phyloP scores from a whole-genome alignment of 768 basidiomycete genomes.

The Tremella fuciformis region DNA sequence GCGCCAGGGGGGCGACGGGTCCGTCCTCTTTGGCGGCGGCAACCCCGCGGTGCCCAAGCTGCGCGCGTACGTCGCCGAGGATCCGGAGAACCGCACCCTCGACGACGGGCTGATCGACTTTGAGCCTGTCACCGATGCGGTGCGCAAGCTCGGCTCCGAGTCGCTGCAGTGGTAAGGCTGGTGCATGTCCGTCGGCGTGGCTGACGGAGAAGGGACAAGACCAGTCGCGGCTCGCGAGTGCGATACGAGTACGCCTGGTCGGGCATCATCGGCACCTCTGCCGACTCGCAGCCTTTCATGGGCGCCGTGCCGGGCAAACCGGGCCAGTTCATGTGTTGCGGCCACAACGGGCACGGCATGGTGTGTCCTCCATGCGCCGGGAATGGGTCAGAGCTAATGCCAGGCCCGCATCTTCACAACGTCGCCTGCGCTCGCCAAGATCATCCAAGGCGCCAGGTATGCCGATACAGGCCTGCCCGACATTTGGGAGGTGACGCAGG shows the following conservation, averaged over 20 bases:
- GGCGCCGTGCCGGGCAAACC: conserved; percentile 45
- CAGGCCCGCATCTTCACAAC: conserved; percentile 31
- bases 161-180: conserved; percentile 45
- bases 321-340: conserved; percentile 45
- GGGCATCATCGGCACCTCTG: conserved; percentile 37
- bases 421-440: conserved; percentile 40
- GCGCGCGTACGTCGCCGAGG: conserved; percentile 21
- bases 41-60: conserved; percentile 20
- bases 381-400: conserved; percentile 17
- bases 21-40: conserved; percentile 26
- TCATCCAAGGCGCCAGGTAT: conserved; percentile 44
- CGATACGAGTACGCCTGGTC: conserved; percentile 36
- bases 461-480: conserved; percentile 48
- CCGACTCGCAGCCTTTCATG: conserved; percentile 39
- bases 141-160: conserved; percentile 29
- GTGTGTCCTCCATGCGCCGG: background rate
- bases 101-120: conserved; percentile 34
- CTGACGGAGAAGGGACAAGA: background rate
- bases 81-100: conserved; percentile 13
- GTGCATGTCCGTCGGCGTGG: background rate
- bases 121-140: conserved; percentile 39
- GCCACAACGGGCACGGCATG: conserved; percentile 46
- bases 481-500: conserved; percentile 45
- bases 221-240: conserved; percentile 9
- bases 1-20: conserved; percentile 18